Evolutionary conservation across 495 filamentous ascomycete genomes (phyloP).

Genomic region (Xylaria curta): DNA sequence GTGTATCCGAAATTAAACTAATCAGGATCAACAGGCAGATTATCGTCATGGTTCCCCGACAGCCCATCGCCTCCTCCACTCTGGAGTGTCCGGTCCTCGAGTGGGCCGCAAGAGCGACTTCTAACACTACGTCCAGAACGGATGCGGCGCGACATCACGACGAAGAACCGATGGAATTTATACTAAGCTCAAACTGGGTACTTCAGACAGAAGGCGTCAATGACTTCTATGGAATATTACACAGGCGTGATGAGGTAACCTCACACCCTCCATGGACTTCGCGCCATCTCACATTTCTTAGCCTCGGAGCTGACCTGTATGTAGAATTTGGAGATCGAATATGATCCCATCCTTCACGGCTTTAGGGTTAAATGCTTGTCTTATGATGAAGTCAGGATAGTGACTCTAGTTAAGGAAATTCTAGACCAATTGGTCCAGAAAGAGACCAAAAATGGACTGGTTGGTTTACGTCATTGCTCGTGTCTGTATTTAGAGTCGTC

Average conservation of each 20-base stretch:
- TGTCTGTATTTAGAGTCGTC: background rate
- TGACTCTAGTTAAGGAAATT: constrained; percentile 24
- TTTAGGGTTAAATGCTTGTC: constrained; percentile 43
- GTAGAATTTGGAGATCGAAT: constrained; percentile 39
- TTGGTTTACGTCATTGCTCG: constrained; percentile 23
- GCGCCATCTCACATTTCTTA: background rate
- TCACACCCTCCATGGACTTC: background rate
- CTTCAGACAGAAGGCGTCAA: constrained; percentile 40
- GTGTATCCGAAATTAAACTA: background rate
- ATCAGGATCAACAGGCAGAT: background rate
- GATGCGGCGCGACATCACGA: background rate
- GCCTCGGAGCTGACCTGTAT: constrained; percentile 20
- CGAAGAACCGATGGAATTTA: constrained; percentile 32
- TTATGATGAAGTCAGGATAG: constrained; percentile 34
- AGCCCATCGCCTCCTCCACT: background rate
- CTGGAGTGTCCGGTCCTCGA: background rate
- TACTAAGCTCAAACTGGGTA: constrained; percentile 42
- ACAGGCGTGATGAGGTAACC: constrained; percentile 32
- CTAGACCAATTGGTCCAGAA: constrained; percentile 34
- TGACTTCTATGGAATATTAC: constrained; percentile 34
- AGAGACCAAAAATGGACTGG: constrained; percentile 29
- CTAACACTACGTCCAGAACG: background rate
- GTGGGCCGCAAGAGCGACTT: background rate
- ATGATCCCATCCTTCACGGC: constrained; percentile 34
- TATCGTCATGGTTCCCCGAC: background rate